Conservation (phyloP, 441 rosid species). For the Erysimum pusillum region DNA sequence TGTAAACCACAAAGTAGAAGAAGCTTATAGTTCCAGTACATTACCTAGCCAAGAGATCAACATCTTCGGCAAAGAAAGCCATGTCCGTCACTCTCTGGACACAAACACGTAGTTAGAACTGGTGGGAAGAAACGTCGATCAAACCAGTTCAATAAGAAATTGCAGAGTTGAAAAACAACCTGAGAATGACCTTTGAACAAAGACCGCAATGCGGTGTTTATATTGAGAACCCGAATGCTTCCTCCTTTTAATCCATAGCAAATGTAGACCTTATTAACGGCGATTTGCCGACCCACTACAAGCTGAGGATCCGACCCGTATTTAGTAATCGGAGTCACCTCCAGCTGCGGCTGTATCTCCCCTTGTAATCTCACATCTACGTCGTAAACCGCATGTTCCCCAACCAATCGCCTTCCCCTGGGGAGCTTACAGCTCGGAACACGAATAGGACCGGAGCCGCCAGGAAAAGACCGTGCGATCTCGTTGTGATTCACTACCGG, state of each 20-base stretch:
- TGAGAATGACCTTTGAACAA: conserved; percentile 86
- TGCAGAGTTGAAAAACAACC: conserved; percentile 48
- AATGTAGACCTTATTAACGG: conserved; percentile 79
- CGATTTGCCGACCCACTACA: conserved; percentile 83
- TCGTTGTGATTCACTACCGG: conserved; percentile 37
- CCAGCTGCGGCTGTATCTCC: conserved; percentile 71
- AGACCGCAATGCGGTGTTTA: conserved; percentile 83
- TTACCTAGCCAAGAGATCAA: conserved; percentile 94
- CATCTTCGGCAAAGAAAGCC: conserved; percentile 94
- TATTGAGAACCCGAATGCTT: conserved; percentile 83
- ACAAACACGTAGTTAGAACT: conserved; percentile 33
- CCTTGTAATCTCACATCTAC: conserved; percentile 59
- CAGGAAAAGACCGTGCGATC: conserved; percentile 45
- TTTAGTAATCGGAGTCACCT: conserved; percentile 77
- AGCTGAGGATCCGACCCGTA: conserved; percentile 87
- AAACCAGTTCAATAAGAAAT: conserved; percentile 18
- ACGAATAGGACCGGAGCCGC: conserved; percentile 49
- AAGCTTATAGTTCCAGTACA: conserved; percentile 29
- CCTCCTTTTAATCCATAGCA: conserved; percentile 94
- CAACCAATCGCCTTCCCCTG: conserved; percentile 59
- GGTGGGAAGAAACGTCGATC: not conserved
- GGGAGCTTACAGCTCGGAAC: conserved; percentile 61
- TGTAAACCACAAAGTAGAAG: conserved; percentile 27
- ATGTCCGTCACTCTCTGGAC: conserved; percentile 88
- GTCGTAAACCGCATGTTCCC: conserved; percentile 58